A percentile compares a stretch with the other conserved stretches of the same genome.
Evolutionary conservation across 2,329 filamentous ascomycete species (phyloP).

Genomic region (Escovopsis sp.): DNA sequence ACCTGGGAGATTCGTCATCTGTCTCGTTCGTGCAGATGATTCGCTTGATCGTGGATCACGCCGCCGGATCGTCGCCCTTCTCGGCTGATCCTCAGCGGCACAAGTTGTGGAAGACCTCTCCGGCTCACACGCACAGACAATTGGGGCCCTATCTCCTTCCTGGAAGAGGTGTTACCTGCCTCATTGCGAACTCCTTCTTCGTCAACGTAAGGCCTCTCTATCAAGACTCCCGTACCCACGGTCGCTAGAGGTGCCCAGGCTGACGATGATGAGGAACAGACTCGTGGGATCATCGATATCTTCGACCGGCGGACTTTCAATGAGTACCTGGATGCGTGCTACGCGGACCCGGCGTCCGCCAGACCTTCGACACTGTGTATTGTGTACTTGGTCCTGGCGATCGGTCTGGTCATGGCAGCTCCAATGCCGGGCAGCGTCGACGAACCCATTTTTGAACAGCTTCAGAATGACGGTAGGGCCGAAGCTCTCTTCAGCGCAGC

Average conservation of each 20-base stretch:
- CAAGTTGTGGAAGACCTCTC: conserved; percentile 35
- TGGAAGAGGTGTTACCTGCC: conserved; percentile 34
- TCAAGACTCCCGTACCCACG: background rate
- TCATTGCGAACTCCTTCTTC: conserved; percentile 36
- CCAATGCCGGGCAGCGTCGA: conserved; percentile 34
- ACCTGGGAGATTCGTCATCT: conserved; percentile 47
- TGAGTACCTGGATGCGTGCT: conserved; percentile 34
- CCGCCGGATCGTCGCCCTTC: conserved; percentile 38
- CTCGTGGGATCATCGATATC: conserved; percentile 43
- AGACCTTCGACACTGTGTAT: conserved; percentile 40
- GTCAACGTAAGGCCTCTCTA: conserved; percentile 30
- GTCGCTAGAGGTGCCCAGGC: background rate
- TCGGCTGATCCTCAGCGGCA: conserved; percentile 41
- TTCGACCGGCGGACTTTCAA: conserved; percentile 38
- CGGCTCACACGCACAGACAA: conserved; percentile 24
- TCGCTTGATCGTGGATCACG: conserved; percentile 41
- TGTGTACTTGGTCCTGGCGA: conserved; percentile 45
- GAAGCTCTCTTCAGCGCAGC: conserved; percentile 48
- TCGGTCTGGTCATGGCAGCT: conserved; percentile 43
- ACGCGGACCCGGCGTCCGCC: conserved; percentile 34
- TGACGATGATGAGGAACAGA: conserved; percentile 22
- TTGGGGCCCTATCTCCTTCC: conserved; percentile 23
- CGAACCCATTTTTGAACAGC: conserved; percentile 32
- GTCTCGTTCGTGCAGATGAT: conserved; percentile 45
- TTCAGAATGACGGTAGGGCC: conserved; percentile 37